These are phyloP conservation scores for Penicillium sp. DNA, from an alignment of 2,329 filamentous ascomycete species.

Conservation along the genomic window DNA sequence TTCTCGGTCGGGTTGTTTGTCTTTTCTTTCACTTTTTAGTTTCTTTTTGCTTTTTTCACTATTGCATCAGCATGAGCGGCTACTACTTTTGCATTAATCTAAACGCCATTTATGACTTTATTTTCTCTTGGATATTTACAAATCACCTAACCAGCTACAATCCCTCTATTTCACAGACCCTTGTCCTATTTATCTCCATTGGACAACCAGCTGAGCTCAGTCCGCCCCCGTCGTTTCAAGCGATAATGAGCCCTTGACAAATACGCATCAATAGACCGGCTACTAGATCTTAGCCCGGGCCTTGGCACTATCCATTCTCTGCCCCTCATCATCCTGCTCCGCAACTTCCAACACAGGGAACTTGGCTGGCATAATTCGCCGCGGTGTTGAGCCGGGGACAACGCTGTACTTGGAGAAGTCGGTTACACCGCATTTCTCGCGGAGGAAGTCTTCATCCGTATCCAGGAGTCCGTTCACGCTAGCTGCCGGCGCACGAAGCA, in stretches of 20 bases:
- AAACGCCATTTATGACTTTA: conserved; percentile 2
- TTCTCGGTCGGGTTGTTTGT: not conserved
- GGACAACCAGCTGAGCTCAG: not conserved
- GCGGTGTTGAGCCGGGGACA: conserved; percentile 65
- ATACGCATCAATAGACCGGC: not conserved
- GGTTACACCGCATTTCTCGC: conserved; percentile 63
- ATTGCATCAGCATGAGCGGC: conserved; percentile 25
- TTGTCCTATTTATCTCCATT: not conserved
- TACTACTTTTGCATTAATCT: conserved; percentile 11
- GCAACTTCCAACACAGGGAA: conserved; percentile 73
- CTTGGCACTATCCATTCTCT: conserved; percentile 67
- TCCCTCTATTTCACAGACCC: not conserved
- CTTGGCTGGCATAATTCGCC: conserved; percentile 75
- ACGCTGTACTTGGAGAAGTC: conserved; percentile 77
- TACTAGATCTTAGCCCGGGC: conserved; percentile 33
- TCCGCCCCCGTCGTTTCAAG: no score
- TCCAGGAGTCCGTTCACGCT: conserved; percentile 72
- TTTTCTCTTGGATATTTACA: not conserved
- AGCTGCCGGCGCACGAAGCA: conserved; percentile 64
- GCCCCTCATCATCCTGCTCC: conserved; percentile 81
- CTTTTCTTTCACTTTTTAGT: not conserved
- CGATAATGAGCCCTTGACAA: no score
- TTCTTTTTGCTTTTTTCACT: conserved; percentile 2
- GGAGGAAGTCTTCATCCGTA: conserved; percentile 81
- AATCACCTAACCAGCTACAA: not conserved